Evolutionary conservation across 2,329 filamentous ascomycete species (phyloP).

Genomic region (Fusarium siculi): DNA sequence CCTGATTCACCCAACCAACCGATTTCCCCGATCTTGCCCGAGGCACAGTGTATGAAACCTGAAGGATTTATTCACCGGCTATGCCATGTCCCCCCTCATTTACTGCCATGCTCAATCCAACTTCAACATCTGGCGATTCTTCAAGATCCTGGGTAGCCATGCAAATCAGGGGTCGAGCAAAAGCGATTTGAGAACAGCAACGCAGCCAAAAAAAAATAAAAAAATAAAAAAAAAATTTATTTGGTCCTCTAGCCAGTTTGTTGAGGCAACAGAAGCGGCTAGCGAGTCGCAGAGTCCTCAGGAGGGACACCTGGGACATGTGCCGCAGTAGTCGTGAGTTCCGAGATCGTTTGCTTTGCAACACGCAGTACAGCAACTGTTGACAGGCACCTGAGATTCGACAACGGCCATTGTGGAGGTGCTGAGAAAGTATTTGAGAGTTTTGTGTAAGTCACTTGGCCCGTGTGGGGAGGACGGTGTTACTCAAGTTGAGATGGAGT

Average conservation of each 20-base stretch:
- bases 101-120: neutral
- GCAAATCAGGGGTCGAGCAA: neutral
- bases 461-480: neutral
- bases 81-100: neutral
- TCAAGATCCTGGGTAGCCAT: neutral
- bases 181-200: neutral
- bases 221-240: neutral
- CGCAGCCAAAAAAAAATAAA: neutral
- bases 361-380: slow-evolving; percentile 46
- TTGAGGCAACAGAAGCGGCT: neutral
- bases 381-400: slow-evolving; percentile 29
- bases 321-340: slow-evolving; percentile 49
- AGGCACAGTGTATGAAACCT: neutral
- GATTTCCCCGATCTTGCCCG: neutral
- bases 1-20: neutral
- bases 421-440: neutral
- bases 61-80: slow-evolving; percentile 10
- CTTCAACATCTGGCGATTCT: neutral
- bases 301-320: slow-evolving; percentile 44
- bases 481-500: slow-evolving; percentile 7
- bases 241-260: neutral
- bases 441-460: neutral
- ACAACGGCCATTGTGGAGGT: slow-evolving; percentile 30
- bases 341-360: slow-evolving; percentile 48
- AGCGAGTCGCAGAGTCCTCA: slow-evolving; percentile 4